A percentile compares a stretch with the other conserved stretches of the same genome.
Conservation (phyloP, 441 rosid species). For the Adansonia rubrostipa region DNA sequence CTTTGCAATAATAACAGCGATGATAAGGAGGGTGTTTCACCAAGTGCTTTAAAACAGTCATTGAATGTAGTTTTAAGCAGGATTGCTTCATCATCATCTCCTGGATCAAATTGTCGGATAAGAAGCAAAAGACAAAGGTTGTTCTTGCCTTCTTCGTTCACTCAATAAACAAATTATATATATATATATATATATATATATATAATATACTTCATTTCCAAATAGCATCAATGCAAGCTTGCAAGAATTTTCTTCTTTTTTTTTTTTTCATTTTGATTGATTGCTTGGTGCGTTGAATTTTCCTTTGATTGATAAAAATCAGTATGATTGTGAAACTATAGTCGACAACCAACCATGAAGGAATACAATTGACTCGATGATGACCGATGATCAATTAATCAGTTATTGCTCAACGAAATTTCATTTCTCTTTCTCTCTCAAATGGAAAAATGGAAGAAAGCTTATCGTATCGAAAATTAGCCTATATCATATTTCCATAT, state of each 20-base stretch:
- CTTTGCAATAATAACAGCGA: slow-evolving; percentile 41
- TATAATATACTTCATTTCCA: neutral
- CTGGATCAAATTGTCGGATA: slow-evolving; percentile 53
- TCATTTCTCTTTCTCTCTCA: neutral
- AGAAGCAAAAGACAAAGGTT: slow-evolving; percentile 92
- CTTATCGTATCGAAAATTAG: too few relatives aligned
- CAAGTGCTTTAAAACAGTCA: slow-evolving; percentile 57
- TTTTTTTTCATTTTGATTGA: neutral
- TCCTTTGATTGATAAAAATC: too few relatives aligned
- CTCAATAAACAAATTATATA: slow-evolving; percentile 19
- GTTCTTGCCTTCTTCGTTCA: slow-evolving; percentile 61
- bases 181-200: too few relatives aligned
- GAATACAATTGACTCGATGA: neutral
- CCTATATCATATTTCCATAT: too few relatives aligned
- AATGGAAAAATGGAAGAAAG: neutral
- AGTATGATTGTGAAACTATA: too few relatives aligned
- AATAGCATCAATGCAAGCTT: neutral
- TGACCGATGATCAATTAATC: neutral
- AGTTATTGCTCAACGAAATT: neutral
- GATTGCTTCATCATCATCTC: slow-evolving; percentile 57
- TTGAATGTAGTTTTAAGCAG: slow-evolving; percentile 57
- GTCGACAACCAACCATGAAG: too few relatives aligned
- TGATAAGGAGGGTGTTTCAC: slow-evolving; percentile 34
- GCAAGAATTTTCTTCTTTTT: neutral
- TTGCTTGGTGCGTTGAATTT: too few relatives aligned